Evolutionary conservation across 257 asterid species (phyloP).

Genomic region (Solanum rostratum): DNA sequence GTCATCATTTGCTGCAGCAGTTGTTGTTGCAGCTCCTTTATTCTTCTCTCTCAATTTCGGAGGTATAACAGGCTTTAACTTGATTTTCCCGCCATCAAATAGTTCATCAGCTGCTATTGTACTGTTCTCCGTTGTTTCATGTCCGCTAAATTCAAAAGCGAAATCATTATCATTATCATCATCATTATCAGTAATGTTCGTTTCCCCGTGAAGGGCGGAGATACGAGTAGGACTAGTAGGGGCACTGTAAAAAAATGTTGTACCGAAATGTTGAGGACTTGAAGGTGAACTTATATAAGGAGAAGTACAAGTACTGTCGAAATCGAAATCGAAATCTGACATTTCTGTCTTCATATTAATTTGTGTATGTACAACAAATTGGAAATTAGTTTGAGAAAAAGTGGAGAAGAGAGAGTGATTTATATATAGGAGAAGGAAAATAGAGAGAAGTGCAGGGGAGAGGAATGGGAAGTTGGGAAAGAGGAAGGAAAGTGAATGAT

Average conservation of each 20-base stretch:
- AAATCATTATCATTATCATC: slow-evolving; percentile 35
- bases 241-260: slow-evolving; percentile 42
- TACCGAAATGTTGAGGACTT: slow-evolving; percentile 35
- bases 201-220: slow-evolving; percentile 1
- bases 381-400: background rate
- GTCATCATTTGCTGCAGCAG: slow-evolving; percentile 28
- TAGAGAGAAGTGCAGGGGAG: background rate
- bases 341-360: background rate
- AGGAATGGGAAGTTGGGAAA: background rate
- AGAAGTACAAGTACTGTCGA: slow-evolving; percentile 39
- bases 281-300: slow-evolving; percentile 59
- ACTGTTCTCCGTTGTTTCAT: slow-evolving; percentile 17
- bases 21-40: slow-evolving; percentile 39
- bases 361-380: background rate
- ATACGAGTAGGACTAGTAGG: slow-evolving; percentile 43
- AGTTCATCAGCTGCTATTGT: slow-evolving; percentile 86
- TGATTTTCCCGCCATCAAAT: slow-evolving; percentile 76
- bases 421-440: background rate
- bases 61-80: slow-evolving; percentile 6
- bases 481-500: background rate
- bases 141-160: slow-evolving; percentile 76
- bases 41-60: slow-evolving; percentile 31
- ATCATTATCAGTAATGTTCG: background rate
- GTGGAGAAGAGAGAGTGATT: background rate
- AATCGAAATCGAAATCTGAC: slow-evolving; percentile 17